A percentile compares a stretch with the other conserved stretches of the same genome.
Conservation (phyloP, 2,329 filamentous ascomycete species). For the Cladosporium sp. region DNA sequence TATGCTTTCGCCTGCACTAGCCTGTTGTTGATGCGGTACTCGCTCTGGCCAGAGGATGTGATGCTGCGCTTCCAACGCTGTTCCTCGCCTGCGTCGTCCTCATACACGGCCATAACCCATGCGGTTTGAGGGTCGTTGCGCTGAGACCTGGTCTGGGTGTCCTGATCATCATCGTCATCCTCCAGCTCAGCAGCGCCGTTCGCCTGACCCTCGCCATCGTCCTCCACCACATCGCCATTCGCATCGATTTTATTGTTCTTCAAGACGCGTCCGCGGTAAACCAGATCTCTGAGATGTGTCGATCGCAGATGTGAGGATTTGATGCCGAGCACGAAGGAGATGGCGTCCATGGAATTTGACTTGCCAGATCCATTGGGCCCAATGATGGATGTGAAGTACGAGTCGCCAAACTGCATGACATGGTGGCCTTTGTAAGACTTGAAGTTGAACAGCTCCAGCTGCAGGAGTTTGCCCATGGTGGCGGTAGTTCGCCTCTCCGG, state of each 20-base stretch:
- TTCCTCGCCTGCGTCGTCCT: constrained; percentile 93
- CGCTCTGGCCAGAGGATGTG: constrained; percentile 82
- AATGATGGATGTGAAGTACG: constrained; percentile 98
- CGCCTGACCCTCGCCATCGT: constrained; percentile 33
- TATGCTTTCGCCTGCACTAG: constrained; percentile 87
- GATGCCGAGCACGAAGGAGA: constrained; percentile 97
- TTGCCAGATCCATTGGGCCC: constrained; percentile 99
- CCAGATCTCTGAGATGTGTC: constrained; percentile 86
- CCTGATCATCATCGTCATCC: constrained; percentile 50
- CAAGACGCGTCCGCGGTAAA: constrained; percentile 92
- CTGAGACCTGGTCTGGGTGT: constrained; percentile 64
- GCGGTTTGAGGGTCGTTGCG: constrained; percentile 84
- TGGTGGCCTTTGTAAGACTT: constrained; percentile 99
- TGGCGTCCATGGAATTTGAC: constrained; percentile 99
- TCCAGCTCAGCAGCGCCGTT: constrained; percentile 57
- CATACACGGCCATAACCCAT: constrained; percentile 99
- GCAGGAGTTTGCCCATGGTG: constrained; percentile 93
- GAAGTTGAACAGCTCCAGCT: constrained; percentile 96
- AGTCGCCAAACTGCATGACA: constrained; percentile 90
- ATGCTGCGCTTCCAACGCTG: constrained; percentile 96
- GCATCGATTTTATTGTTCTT: constrained; percentile 91
- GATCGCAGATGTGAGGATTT: constrained; percentile 98
- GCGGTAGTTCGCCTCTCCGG: constrained; percentile 22
- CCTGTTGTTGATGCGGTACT: constrained; percentile 95
- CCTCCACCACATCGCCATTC: constrained; percentile 71